Base-by-base conservation (phyloP, 306 rosid species). In the Dryas octopetala region DNA sequence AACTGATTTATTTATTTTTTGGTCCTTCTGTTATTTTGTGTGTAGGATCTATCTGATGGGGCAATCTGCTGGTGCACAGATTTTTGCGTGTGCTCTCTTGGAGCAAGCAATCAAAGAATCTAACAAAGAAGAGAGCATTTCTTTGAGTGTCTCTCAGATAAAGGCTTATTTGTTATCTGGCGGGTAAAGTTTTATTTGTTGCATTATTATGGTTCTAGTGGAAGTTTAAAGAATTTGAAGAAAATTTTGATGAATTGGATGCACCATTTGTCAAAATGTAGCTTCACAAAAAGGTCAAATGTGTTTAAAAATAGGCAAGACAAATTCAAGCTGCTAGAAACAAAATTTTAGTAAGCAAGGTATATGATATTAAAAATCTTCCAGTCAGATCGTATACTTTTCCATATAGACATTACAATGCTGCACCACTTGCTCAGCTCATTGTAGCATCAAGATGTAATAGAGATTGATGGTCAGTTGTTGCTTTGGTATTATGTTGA, bases 1-100 rank as follows among this genome's bases (percentile, higher is more conserved):
- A 75, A 78, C 54, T 58, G 38, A 19, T 40, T 49, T 59, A 74
- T 68, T 85, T 38, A 76, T 74, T 68, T 76, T 38, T 54, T 58
- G 40, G 14, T 63, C 41, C n/a, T 48, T 40, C 23, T 28, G 43
- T 53, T 50, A 62, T 54, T 64, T 67, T 61, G 57, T 76, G 65
- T 71, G 50, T 71, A 95, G 99, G 88, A 84, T 92, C 79, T 95
- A 89, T 85, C 90, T 95, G 67, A 89, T 90, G 99, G 99, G 99
- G 78, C 99, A 95, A 92, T 95, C 97, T 23, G 99, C 99, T 54
- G 97, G 97, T 77, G 96, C 99, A 15, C 97, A 95, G 81, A 92
- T 95, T 74, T 90, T 97, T 51, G 82, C 95, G 54, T 95, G 97
- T 84, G 88, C 89, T 80, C 89, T 92, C 23, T 28, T 95, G 92